phyloP scores from a whole-genome alignment of 176 grass and related monocot species.

The Aegilops umbellulata region DNA sequence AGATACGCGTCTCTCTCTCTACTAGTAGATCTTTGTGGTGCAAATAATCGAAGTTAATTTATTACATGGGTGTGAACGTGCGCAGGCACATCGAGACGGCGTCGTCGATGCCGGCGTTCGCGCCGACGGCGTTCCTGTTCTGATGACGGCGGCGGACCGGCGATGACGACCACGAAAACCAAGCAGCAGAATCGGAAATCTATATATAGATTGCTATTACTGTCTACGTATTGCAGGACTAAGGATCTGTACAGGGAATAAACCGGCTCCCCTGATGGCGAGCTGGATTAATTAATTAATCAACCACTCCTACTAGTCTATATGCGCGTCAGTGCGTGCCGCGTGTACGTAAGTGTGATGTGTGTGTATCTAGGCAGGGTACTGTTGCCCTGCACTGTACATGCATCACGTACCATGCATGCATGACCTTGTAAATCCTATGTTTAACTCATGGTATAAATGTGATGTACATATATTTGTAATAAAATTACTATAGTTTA shows the following conservation, averaged over 20 bases:
- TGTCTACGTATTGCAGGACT: slow-evolving; percentile 42
- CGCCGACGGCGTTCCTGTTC: slow-evolving; percentile 51
- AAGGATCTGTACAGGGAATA: slow-evolving; percentile 38
- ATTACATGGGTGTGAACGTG: not conserved
- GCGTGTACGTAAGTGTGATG: not conserved
- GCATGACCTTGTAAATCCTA: slow-evolving; percentile 17
- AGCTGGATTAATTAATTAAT: not conserved
- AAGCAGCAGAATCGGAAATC: not conserved
- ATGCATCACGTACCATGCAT: slow-evolving; percentile 13
- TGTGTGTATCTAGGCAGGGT: not conserved
- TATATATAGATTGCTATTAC: slow-evolving; percentile 25
- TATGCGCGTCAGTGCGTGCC: not conserved
- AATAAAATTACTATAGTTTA: not conserved
- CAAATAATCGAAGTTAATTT: not conserved
- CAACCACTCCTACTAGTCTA: not conserved
- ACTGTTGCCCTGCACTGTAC: not conserved
- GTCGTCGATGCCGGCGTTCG: slow-evolving; percentile 40
- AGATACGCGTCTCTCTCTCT: not conserved
- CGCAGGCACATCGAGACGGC: slow-evolving; percentile 40
- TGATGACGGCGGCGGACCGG: not conserved
- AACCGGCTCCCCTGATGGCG: not conserved
- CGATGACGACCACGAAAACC: not conserved
- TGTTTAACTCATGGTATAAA: not conserved
- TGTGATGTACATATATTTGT: not conserved
- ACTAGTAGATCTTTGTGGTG: not conserved